Conservation (phyloP, 116 monocot genomes). For the Posidonia oceanica region DNA sequence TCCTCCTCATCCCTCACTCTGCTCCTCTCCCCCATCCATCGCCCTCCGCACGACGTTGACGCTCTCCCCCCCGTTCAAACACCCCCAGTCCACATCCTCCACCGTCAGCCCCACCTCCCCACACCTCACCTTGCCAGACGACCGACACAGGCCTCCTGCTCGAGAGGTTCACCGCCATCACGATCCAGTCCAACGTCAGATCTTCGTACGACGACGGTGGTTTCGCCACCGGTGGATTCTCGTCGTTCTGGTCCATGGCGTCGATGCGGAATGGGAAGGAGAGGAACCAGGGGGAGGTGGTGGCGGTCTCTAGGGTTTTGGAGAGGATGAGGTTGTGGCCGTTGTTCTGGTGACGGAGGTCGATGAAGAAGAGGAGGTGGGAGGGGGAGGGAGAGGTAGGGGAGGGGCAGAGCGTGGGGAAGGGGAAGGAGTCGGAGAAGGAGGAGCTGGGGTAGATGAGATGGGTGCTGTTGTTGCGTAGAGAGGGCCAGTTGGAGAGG, state of each 20-base stretch:
- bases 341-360: conserved; percentile 3
- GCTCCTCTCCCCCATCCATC: too few relatives aligned
- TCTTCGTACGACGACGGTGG: too few relatives aligned
- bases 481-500: conserved; percentile 53
- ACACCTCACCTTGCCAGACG: neutral
- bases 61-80: too few relatives aligned
- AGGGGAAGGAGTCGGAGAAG: conserved; percentile 55
- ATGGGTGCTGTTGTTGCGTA: conserved; percentile 17
- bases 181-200: conserved; percentile 55
- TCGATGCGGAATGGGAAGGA: conserved; percentile 55
- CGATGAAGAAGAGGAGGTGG: conserved; percentile 29
- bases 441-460: neutral
- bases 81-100: too few relatives aligned
- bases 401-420: conserved; percentile 11
- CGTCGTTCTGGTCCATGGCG: conserved; percentile 28
- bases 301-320: conserved; percentile 35
- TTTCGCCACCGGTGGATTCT: conserved; percentile 11
- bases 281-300: conserved; percentile 41
- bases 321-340: conserved; percentile 39
- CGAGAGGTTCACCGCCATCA: conserved; percentile 46
- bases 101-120: neutral
- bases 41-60: too few relatives aligned
- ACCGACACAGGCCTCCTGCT: conserved; percentile 40
- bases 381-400: neutral
- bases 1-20: too few relatives aligned